Percentiles rank a stretch among this genome's conserved stretches.
These are phyloP conservation scores for Crepidotus sp. DNA, from an alignment of 1,284 basidiomycete genomes.

Conservation along the genomic window DNA sequence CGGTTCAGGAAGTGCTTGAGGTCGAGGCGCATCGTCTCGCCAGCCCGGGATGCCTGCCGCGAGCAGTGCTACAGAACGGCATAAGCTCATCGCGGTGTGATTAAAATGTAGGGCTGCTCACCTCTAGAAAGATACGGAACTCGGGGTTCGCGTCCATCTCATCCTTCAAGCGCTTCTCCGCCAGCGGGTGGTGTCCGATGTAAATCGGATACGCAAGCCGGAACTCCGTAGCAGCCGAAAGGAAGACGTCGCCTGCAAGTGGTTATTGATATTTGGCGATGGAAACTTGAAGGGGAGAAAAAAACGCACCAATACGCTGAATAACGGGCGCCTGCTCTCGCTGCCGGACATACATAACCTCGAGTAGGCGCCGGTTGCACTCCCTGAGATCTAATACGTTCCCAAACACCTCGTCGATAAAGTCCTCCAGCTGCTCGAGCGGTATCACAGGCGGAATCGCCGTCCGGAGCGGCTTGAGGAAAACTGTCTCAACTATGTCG, in stretches of 20 bases:
- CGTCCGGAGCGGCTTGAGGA: conserved; percentile 68
- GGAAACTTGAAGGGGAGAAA: neutral
- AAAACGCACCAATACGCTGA: conserved; percentile 43
- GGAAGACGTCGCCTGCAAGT: conserved; percentile 65
- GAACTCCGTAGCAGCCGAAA: conserved; percentile 85
- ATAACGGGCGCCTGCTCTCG: conserved; percentile 83
- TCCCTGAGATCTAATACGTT: conserved; percentile 81
- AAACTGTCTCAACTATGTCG: conserved; percentile 75
- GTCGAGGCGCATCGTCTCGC: conserved; percentile 70
- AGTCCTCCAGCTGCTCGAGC: conserved; percentile 60
- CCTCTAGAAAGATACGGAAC: conserved; percentile 85
- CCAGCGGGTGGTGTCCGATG: conserved; percentile 76
- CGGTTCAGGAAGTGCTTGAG: conserved; percentile 83
- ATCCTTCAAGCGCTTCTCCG: conserved; percentile 80
- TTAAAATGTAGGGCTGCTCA: conserved; percentile 25
- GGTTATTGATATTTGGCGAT: neutral
- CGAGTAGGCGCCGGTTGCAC: conserved; percentile 74
- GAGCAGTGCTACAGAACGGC: conserved; percentile 36
- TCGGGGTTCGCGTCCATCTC: conserved; percentile 78
- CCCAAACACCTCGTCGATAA: conserved; percentile 82
- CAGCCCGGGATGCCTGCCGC: conserved; percentile 40
- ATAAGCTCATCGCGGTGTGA: neutral
- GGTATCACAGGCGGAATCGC: conserved; percentile 75
- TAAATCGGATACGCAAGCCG: conserved; percentile 81
- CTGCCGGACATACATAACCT: conserved; percentile 81